A percentile compares a stretch with the other conserved stretches of the same genome.
These are phyloP conservation scores for Backusella morwellensis DNA, from an alignment of 192 early-diverging fungal species.

Conservation along the genomic window DNA sequence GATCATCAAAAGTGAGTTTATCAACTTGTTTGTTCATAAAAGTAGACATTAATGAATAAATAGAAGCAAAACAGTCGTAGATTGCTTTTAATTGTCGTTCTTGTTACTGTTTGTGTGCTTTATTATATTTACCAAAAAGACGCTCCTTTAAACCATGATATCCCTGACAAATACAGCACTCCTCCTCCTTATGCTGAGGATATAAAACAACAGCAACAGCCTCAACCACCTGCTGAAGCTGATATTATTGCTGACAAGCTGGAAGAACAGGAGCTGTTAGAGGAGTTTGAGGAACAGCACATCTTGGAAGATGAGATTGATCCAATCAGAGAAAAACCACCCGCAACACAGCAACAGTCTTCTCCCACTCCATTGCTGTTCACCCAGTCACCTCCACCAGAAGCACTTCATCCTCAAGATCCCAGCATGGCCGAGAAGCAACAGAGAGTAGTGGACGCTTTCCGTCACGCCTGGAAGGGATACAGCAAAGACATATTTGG, in stretches of 20 bases:
- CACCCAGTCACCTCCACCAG: slow-evolving; percentile 16
- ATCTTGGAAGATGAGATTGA: background rate
- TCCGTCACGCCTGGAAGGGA: slow-evolving; percentile 77
- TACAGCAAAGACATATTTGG: slow-evolving; percentile 82
- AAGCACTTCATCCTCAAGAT: slow-evolving; percentile 3
- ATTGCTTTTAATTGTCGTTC: background rate
- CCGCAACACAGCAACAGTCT: background rate
- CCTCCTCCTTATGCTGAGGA: background rate
- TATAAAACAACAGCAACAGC: background rate
- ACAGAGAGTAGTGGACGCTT: slow-evolving; percentile 59
- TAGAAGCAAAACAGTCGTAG: background rate
- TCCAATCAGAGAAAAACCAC: background rate
- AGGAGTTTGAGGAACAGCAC: slow-evolving; percentile 4
- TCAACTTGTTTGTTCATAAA: background rate
- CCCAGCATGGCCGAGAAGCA: slow-evolving; percentile 51
- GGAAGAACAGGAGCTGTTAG: background rate
- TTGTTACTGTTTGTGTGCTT: background rate
- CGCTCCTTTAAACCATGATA: background rate
- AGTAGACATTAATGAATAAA: background rate
- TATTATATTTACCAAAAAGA: slow-evolving; percentile 2
- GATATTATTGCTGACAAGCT: background rate
- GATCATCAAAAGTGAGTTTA: background rate
- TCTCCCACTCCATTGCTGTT: slow-evolving; percentile 6
- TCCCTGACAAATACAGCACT: no score
- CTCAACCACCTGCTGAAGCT: background rate